phyloP scores from a whole-genome alignment of 257 asterid genomes.

The Leonotis leonurus region DNA sequence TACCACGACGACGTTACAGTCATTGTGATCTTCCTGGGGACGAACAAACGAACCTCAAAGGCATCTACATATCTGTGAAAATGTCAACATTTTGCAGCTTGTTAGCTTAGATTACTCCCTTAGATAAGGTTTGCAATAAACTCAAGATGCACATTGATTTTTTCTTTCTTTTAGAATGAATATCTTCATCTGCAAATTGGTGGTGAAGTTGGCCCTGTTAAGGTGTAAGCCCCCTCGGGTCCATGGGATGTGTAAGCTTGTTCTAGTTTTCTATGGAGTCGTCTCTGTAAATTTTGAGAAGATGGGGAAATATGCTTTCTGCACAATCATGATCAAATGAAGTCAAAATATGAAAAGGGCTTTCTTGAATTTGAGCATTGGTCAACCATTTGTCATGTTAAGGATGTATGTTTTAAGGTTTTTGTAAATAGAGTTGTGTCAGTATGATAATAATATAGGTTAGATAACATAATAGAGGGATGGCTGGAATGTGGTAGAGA shows the following conservation, averaged over 20 bases:
- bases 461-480: no score
- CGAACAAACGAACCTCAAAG: slow-evolving; percentile 76
- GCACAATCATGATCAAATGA: not conserved
- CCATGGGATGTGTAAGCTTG: no score
- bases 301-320: not conserved
- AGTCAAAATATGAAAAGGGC: slow-evolving; percentile 1
- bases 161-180: slow-evolving; percentile 5
- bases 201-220: no score
- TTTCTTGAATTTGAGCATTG: slow-evolving; percentile 9
- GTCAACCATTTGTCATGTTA: slow-evolving; percentile 14
- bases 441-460: not conserved
- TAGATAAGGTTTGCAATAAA: slow-evolving; percentile 12
- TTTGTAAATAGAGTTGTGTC: not conserved
- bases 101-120: slow-evolving; percentile 10
- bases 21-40: slow-evolving; percentile 70
- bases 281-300: not conserved
- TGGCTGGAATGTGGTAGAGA: not conserved
- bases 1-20: slow-evolving; percentile 94
- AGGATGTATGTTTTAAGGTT: not conserved
- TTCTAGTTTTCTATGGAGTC: not conserved
- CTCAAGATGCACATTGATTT: slow-evolving; percentile 3
- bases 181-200: slow-evolving; percentile 14
- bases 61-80: slow-evolving; percentile 67
- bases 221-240: no score
- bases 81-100: slow-evolving; percentile 19